Percentiles rank a stretch among this genome's conserved stretches.
These are phyloP conservation scores for Neocucurbitaria cava DNA, from an alignment of 2,329 filamentous ascomycete species.

Conservation along the genomic window DNA sequence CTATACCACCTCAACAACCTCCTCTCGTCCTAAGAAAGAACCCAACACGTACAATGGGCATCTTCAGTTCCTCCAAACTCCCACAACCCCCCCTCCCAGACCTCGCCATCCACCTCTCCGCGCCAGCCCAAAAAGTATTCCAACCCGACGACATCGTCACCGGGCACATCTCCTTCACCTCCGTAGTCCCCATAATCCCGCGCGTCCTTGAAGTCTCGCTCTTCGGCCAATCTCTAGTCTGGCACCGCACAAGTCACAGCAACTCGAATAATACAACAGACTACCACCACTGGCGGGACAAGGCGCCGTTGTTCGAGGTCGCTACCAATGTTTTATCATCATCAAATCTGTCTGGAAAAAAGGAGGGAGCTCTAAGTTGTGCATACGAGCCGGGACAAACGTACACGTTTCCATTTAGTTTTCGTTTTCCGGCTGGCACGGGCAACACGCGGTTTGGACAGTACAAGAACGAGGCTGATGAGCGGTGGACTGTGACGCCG, in stretches of 20 bases:
- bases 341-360: background rate
- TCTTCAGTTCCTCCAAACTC: slow-evolving; percentile 22
- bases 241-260: slow-evolving; percentile 18
- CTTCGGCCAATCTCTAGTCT: slow-evolving; percentile 28
- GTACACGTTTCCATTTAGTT: slow-evolving; percentile 30
- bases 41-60: slow-evolving; percentile 20
- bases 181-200: slow-evolving; percentile 19
- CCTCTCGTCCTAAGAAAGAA: no score
- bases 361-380: background rate
- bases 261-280: background rate
- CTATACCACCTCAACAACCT: no score
- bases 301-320: slow-evolving; percentile 29
- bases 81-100: slow-evolving; percentile 20
- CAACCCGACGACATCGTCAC: slow-evolving; percentile 27
- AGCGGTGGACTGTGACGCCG: slow-evolving; percentile 18
- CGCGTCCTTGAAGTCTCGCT: slow-evolving; percentile 27
- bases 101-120: slow-evolving; percentile 21
- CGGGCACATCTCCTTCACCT: slow-evolving; percentile 22
- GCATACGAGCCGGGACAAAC: slow-evolving; percentile 12
- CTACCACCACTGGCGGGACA: slow-evolving; percentile 33
- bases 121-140: slow-evolving; percentile 21
- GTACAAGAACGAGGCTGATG: slow-evolving; percentile 23
- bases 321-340: slow-evolving; percentile 21
- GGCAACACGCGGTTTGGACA: slow-evolving; percentile 15
- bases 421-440: slow-evolving; percentile 27